Conservation (phyloP, 371 early-diverging fungal genomes). For the Lichtheimia ramosa region DNA sequence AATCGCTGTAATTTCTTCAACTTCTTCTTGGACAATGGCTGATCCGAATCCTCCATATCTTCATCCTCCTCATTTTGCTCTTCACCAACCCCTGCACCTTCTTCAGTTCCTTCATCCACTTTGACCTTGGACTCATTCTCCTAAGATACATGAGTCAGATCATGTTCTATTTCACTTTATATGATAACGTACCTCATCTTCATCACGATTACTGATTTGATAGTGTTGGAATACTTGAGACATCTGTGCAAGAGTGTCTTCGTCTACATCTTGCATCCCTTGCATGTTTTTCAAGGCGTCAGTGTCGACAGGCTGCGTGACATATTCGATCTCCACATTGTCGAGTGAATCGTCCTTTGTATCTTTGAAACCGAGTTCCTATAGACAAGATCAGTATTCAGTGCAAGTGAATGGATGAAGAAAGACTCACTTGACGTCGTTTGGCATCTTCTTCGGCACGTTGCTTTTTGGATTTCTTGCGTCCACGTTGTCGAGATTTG, state of each 20-base stretch:
- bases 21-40: slow-evolving; percentile 50
- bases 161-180: background rate
- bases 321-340: slow-evolving; percentile 50
- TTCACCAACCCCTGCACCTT: slow-evolving; percentile 12
- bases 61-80: slow-evolving; percentile 22
- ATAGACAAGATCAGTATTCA: background rate
- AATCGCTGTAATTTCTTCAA: slow-evolving; percentile 41
- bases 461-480: slow-evolving; percentile 22
- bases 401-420: background rate
- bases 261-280: slow-evolving; percentile 32
- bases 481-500: slow-evolving; percentile 20
- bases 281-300: slow-evolving; percentile 31
- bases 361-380: slow-evolving; percentile 13
- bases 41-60: slow-evolving; percentile 38
- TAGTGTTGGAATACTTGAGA: slow-evolving; percentile 48
- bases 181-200: slow-evolving; percentile 29
- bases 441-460: slow-evolving; percentile 40
- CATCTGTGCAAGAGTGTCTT: slow-evolving; percentile 37
- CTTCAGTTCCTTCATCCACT: slow-evolving; percentile 39
- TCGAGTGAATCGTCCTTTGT: slow-evolving; percentile 27
- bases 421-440: slow-evolving; percentile 26
- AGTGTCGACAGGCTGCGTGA: slow-evolving; percentile 40
- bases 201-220: slow-evolving; percentile 25
- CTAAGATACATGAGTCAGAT: background rate
- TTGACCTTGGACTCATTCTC: background rate